A percentile compares a stretch with the other conserved stretches of the same genome.
phyloP scores from a whole-genome alignment of 345 rosid genomes.

The rapeseed (Brassica napus) region Da-Ae NC_063438.1:3476001-3476500 shows the following conservation, averaged over 20 bases:
- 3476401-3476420: too few relatives aligned
- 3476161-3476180: background rate
- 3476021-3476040: background rate
- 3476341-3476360: background rate
- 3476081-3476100: background rate
- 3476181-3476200: background rate
- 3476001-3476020: background rate
- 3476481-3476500: too few relatives aligned
- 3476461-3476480: too few relatives aligned
- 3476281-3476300: background rate
- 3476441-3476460: too few relatives aligned
- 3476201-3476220: background rate
- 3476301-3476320: background rate
- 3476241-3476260: background rate
- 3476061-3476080: background rate
- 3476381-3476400: background rate
- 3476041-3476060: background rate
- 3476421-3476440: too few relatives aligned
- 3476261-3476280: background rate
- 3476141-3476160: background rate
- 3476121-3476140: background rate
- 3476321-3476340: background rate
- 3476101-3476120: too few relatives aligned
- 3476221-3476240: background rate
- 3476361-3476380: background rate